phyloP scores from a whole-genome alignment of 371 early-diverging fungal species.

The Phascolomyces articulosus region DNA sequence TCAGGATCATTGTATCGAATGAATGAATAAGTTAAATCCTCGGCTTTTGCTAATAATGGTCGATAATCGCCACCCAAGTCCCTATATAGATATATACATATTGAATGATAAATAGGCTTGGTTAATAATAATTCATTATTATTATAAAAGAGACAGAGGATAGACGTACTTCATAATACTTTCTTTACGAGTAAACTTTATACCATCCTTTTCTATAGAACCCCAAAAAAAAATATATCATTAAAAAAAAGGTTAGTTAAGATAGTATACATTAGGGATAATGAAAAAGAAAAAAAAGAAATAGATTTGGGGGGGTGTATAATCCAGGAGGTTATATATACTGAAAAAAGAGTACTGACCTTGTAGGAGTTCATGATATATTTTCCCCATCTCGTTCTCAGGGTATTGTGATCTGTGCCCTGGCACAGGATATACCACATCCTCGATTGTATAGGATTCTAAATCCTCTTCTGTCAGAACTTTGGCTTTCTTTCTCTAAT shows the following conservation, averaged over 20 bases:
- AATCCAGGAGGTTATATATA: too few relatives aligned
- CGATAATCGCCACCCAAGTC: slow-evolving; percentile 86
- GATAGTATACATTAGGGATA: too few relatives aligned
- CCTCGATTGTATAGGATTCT: slow-evolving; percentile 71
- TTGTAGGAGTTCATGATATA: slow-evolving; percentile 77
- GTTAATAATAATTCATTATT: neutral
- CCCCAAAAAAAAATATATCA: neutral
- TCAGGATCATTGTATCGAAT: slow-evolving; percentile 70
- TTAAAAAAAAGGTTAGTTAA: neutral
- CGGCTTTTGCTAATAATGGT: slow-evolving; percentile 56
- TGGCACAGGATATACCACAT: slow-evolving; percentile 93
- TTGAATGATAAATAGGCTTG: too few relatives aligned
- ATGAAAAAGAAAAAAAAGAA: neutral
- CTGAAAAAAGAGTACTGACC: too few relatives aligned
- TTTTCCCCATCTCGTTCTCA: slow-evolving; percentile 64
- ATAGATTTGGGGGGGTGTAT: too few relatives aligned
- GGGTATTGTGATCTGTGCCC: slow-evolving; percentile 85
- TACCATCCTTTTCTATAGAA: slow-evolving; percentile 18
- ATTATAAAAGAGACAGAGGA: too few relatives aligned
- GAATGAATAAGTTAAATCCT: slow-evolving; percentile 39
- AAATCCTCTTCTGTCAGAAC: slow-evolving; percentile 73
- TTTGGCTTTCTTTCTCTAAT: slow-evolving; percentile 39
- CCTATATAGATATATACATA: too few relatives aligned
- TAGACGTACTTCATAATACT: slow-evolving; percentile 4
- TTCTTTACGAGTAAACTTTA: slow-evolving; percentile 9